Evolutionary conservation across 768 basidiomycete genomes (phyloP).

Genomic region (Tulasnella sp.): DNA sequence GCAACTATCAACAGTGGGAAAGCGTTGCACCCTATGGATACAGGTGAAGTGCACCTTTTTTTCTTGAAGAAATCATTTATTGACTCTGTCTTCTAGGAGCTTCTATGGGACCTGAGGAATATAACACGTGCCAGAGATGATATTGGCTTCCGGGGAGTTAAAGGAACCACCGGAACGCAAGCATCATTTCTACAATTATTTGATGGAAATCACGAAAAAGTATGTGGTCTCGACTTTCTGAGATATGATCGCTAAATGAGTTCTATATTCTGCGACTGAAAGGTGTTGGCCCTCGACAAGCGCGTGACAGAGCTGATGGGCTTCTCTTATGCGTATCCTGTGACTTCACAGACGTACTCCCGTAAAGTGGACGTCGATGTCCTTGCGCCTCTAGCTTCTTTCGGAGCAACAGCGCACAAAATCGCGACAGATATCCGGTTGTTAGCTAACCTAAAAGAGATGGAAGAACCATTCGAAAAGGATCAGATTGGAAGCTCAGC

Average conservation of each 20-base stretch:
- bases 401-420: slow-evolving; percentile 95
- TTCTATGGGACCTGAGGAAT: slow-evolving; percentile 93
- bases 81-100: slow-evolving; percentile 39
- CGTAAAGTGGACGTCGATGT: slow-evolving; percentile 95
- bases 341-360: slow-evolving; percentile 97
- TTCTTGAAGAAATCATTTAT: not conserved
- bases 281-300: slow-evolving; percentile 81
- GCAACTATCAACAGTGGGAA: slow-evolving; percentile 95
- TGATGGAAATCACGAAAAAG: slow-evolving; percentile 90
- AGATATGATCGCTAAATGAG: slow-evolving; percentile 1
- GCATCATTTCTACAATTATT: slow-evolving; percentile 90
- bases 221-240: slow-evolving; percentile 20
- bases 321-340: slow-evolving; percentile 90
- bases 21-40: slow-evolving; percentile 91
- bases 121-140: slow-evolving; percentile 80
- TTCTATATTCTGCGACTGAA: not conserved
- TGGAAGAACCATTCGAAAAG: slow-evolving; percentile 97
- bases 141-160: slow-evolving; percentile 93
- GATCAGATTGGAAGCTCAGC: slow-evolving; percentile 96
- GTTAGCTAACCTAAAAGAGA: slow-evolving; percentile 93
- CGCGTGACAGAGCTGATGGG: slow-evolving; percentile 85
- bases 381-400: slow-evolving; percentile 72
- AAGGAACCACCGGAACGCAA: slow-evolving; percentile 98
- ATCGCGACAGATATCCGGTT: slow-evolving; percentile 92
- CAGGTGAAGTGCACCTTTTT: slow-evolving; percentile 39